Percentiles rank a stretch among this genome's conserved stretches.
Evolutionary conservation across 2,329 filamentous ascomycete genomes (phyloP).

Genomic region (Cercospora nicotianae): DNA sequence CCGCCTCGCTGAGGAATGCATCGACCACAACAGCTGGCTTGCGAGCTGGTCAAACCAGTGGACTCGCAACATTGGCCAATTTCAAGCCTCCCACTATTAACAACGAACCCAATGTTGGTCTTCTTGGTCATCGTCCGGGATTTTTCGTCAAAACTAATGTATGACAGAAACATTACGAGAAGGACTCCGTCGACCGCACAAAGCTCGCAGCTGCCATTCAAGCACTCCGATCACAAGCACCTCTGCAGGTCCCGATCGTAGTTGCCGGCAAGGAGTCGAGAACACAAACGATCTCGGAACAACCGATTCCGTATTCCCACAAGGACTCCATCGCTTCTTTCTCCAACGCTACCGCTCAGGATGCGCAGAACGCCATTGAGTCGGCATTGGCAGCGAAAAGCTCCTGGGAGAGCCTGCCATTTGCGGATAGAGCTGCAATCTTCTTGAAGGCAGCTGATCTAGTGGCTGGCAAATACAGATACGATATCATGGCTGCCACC

Average conservation of each 20-base stretch:
- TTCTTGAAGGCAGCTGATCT: slow-evolving; percentile 96
- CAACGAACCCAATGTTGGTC: slow-evolving; percentile 92
- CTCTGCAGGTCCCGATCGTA: slow-evolving; percentile 77
- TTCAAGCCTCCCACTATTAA: slow-evolving; percentile 85
- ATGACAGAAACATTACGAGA: slow-evolving; percentile 78
- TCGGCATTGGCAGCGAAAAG: slow-evolving; percentile 82
- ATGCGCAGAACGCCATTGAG: slow-evolving; percentile 78
- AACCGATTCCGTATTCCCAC: slow-evolving; percentile 83
- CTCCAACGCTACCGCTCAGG: slow-evolving; percentile 73
- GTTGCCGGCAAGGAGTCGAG: slow-evolving; percentile 69
- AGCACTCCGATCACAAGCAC: slow-evolving; percentile 64
- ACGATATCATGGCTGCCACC: slow-evolving; percentile 93
- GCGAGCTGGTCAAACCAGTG: slow-evolving; percentile 29
- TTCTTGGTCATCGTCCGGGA: not conserved
- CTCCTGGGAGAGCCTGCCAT: slow-evolving; percentile 82
- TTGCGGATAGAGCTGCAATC: slow-evolving; percentile 85
- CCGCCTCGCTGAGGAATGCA: slow-evolving; percentile 9
- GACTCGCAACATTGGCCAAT: slow-evolving; percentile 64
- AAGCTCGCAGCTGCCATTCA: slow-evolving; percentile 74
- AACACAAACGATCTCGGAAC: slow-evolving; percentile 64
- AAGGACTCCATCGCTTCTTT: slow-evolving; percentile 75
- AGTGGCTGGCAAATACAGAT: slow-evolving; percentile 87
- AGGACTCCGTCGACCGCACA: slow-evolving; percentile 76
- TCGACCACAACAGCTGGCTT: slow-evolving; percentile 12
- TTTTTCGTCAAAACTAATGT: not conserved